Evolutionary conservation across 139 green algal genomes (phyloP).

Genomic region (Edaphochlamys debaryana): DNA sequence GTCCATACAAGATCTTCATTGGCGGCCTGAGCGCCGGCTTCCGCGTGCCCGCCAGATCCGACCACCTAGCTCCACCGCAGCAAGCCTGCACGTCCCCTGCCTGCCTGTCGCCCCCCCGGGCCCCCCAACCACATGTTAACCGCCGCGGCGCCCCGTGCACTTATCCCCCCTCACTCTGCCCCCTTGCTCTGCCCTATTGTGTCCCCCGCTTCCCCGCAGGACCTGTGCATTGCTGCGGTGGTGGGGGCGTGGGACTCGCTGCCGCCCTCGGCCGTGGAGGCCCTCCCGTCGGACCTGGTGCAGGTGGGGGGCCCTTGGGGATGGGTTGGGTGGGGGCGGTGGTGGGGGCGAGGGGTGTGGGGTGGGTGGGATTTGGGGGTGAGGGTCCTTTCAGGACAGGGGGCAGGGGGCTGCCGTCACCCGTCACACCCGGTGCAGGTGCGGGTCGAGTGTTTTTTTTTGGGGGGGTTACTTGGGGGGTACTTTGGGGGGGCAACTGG

Average conservation of each 20-base stretch:
- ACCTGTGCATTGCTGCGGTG: conserved; percentile 22
- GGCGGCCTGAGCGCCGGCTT: too few relatives aligned
- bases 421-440: too few relatives aligned
- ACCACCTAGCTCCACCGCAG: background rate
- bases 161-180: background rate
- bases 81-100: too few relatives aligned
- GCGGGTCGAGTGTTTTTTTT: background rate
- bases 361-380: background rate
- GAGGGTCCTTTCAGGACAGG: too few relatives aligned
- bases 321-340: too few relatives aligned
- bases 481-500: too few relatives aligned
- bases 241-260: background rate
- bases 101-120: too few relatives aligned
- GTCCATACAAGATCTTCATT: too few relatives aligned
- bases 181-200: background rate
- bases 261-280: conserved; percentile 8
- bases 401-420: too few relatives aligned
- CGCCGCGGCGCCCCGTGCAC: background rate
- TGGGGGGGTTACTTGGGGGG: too few relatives aligned
- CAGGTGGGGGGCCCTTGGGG: conserved; percentile 20
- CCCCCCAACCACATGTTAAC: too few relatives aligned
- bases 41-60: too few relatives aligned
- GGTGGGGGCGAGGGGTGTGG: background rate
- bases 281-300: conserved; percentile 19
- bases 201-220: background rate